Evolutionary conservation across 208 protist species (phyloP).

Genomic region (Phytomonas sp.): DNA sequence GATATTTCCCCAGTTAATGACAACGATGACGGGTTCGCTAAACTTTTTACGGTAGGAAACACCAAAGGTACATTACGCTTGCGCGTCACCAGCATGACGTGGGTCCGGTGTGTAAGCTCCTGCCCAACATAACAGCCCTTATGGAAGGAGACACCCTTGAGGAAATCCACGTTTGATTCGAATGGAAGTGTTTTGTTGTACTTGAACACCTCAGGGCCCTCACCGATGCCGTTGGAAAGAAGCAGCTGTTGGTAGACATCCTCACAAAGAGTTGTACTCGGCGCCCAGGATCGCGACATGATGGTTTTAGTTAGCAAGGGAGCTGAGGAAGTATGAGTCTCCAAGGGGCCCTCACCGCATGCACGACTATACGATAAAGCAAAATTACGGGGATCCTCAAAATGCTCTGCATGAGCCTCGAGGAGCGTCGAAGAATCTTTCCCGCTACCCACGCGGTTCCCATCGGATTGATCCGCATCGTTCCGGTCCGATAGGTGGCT

Average conservation of each 20-base stretch:
- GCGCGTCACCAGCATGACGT: constrained; percentile 90
- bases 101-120: constrained; percentile 92
- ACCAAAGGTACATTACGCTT: constrained; percentile 86
- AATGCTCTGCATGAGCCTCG: constrained; percentile 21
- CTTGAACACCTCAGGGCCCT: constrained; percentile 68
- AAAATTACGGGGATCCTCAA: constrained; percentile 50
- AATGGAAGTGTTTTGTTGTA: constrained; percentile 77
- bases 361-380: constrained; percentile 10
- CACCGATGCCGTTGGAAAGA: constrained; percentile 64
- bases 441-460: neutral
- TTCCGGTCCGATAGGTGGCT: neutral
- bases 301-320: neutral
- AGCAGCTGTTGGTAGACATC: constrained; percentile 45
- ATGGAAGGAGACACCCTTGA: constrained; percentile 86
- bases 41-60: constrained; percentile 14
- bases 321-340: neutral
- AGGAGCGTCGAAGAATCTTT: neutral
- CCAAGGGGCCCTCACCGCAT: neutral
- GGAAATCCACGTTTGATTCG: constrained; percentile 89
- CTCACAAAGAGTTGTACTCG: constrained; percentile 3
- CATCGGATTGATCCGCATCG: neutral
- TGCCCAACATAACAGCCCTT: constrained; percentile 97
- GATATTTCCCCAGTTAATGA: constrained; percentile 1
- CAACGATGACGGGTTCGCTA: too few relatives aligned
- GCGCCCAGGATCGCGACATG: constrained; percentile 11